phyloP scores from a whole-genome alignment of 1,284 basidiomycete species.

The Puccinia hordei region DNA sequence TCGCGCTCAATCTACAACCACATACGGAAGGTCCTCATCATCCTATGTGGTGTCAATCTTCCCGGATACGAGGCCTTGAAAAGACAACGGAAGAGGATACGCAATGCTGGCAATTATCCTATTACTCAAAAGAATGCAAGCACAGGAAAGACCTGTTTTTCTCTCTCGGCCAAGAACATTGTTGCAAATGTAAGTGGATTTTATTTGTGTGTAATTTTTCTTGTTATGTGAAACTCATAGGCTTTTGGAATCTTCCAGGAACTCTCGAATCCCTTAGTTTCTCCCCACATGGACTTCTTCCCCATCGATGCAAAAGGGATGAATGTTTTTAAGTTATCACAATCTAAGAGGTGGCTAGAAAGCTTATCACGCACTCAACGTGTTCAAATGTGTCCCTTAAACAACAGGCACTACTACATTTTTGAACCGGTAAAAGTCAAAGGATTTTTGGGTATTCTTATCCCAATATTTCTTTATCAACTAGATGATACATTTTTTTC shows the following conservation, averaged over 20 bases:
- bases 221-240: not conserved
- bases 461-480: not conserved
- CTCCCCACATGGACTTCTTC: not conserved
- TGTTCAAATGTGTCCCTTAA: conserved; percentile 2
- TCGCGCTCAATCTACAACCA: conserved; percentile 1
- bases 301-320: not conserved
- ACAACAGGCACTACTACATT: conserved; percentile 8
- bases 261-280: not conserved
- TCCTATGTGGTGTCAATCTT: conserved; percentile 3
- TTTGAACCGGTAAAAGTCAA: conserved; percentile 10
- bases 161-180: not conserved
- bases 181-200: not conserved
- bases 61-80: conserved; percentile 2
- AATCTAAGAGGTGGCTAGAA: not conserved
- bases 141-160: conserved; percentile 14
- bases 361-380: not conserved
- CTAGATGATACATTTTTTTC: not conserved
- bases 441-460: not conserved
- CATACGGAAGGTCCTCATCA: not conserved
- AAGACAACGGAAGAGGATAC: not conserved
- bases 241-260: not conserved
- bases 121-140: not conserved
- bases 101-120: not conserved
- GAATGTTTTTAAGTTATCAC: conserved; percentile 18
- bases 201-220: not conserved